Evolutionary conservation across 2,329 filamentous ascomycete species (phyloP), one percentile per base, ranked within the genome.

Genomic region (Sclerotinia nivalis): DNA sequence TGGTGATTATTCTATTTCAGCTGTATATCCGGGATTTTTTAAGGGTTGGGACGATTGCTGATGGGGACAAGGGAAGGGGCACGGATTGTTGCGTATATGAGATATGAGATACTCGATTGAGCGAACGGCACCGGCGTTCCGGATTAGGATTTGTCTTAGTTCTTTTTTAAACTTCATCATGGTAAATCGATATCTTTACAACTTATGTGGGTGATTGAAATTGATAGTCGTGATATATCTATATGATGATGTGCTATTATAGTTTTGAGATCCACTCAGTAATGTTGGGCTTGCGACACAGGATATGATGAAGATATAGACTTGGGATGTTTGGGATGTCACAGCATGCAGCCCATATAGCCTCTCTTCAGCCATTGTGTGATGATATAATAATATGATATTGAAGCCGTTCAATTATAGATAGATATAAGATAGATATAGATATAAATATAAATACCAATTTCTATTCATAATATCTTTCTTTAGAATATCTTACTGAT

Each of bases 21-120:
- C 72, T 72, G 72, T 76, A 77, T 76, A 76, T 76, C 72, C 71
- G 67, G 71, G 71, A 68, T 70, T 31, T 59, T 69, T 65, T 71
- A 71, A 71, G 69, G 69, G 37, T 72, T 71, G 54, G 64, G 55
- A 70, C 50, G 67, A 61, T 52, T 72, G 54, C 55, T 49, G 55
- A 61, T 66, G 60, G 66, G 71, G 61, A 60, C 43, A 59, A 40
- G 55, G 52, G 66, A 71, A 45, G 72, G 71, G 58, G 64, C 58
- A 70, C 31, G 71, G 62, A 67, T 60, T 69, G 43, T 13, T 66
- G 58, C 71, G 69, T 70, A 62, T 60, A 67, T 58, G 67, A 68
- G 69, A 67, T 65, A 70, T 58, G 67, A 68, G 69, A 67, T 65
- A 70, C 65, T 73, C 65, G 60, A 70, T 67, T 71, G 66, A 70